Evolutionary conservation across 345 rosid species (phyloP).

Genomic region (Pelargonium nanum): DNA sequence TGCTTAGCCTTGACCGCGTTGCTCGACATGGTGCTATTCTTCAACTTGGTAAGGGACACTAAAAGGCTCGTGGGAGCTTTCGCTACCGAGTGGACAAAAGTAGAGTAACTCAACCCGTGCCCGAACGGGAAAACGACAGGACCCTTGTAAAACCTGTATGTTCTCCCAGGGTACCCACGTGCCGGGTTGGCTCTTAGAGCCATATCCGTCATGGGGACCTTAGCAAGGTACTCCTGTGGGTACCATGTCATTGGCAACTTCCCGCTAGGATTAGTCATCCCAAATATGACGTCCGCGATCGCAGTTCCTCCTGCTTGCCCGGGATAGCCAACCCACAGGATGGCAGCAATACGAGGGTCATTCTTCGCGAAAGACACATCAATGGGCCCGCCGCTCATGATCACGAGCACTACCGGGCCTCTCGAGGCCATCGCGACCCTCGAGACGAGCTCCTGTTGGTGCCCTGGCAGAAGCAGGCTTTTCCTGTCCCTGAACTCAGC

Average conservation of each 20-base stretch:
- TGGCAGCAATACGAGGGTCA: conserved; percentile 54
- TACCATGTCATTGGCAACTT: conserved; percentile 94
- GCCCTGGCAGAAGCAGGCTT: conserved; percentile 59
- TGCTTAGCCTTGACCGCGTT: conserved; percentile 39
- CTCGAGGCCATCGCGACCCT: conserved; percentile 63
- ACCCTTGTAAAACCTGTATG: conserved; percentile 88
- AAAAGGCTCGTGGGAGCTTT: conserved; percentile 36
- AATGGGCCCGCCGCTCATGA: conserved; percentile 79
- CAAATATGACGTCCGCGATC: conserved; percentile 71
- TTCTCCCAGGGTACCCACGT: conserved; percentile 76
- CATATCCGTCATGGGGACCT: conserved; percentile 86
- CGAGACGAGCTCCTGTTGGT: conserved; percentile 66
- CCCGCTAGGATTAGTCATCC: conserved; percentile 85
- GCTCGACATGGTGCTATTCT: conserved; percentile 28
- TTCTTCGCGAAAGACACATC: conserved; percentile 78
- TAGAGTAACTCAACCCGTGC: conserved; percentile 61
- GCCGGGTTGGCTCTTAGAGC: conserved; percentile 50
- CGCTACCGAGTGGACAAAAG: conserved; percentile 33
- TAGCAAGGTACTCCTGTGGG: conserved; percentile 59
- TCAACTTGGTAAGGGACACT: conserved; percentile 21
- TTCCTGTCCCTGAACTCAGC: conserved; percentile 62
- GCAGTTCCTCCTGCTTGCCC: conserved; percentile 97
- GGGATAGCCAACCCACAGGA: conserved; percentile 95
- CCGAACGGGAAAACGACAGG: conserved; percentile 84
- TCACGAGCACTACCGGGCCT: conserved; percentile 62